phyloP scores from a whole-genome alignment of 2,329 filamentous ascomycete species.

The Penicillium hordei region DNA sequence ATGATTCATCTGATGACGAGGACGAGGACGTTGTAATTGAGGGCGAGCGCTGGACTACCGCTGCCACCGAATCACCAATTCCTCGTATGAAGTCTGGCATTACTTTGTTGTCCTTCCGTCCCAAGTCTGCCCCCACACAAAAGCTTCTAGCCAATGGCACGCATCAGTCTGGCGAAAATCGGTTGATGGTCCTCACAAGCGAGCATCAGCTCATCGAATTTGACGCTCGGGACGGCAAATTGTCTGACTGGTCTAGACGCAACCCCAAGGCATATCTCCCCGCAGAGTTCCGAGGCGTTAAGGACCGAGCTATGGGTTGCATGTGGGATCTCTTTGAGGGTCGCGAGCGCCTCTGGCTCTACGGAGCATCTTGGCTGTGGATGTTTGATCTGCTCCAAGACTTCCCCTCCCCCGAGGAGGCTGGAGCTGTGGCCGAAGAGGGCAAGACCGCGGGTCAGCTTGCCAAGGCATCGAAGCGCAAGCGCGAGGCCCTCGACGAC shows the following conservation, averaged over 20 bases:
- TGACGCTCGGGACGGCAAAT: constrained; percentile 70
- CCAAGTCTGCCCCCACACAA: constrained; percentile 27
- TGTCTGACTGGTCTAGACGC: constrained; percentile 82
- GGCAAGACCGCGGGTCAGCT: constrained; percentile 23
- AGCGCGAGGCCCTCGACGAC: constrained; percentile 40
- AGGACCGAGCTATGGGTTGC: constrained; percentile 78
- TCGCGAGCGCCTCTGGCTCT: constrained; percentile 76
- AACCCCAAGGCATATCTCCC: constrained; percentile 78
- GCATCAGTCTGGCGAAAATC: constrained; percentile 54
- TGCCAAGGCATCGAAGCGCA: constrained; percentile 41
- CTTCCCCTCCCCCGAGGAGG: constrained; percentile 49
- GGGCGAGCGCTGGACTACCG: constrained; percentile 71
- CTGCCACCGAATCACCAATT: constrained; percentile 67
- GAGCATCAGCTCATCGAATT: constrained; percentile 73
- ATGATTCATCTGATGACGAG: constrained; percentile 51
- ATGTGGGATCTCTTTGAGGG: constrained; percentile 69
- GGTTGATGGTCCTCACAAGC: constrained; percentile 62
- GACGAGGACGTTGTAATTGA: constrained; percentile 51
- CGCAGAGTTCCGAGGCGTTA: constrained; percentile 68
- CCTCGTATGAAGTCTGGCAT: constrained; percentile 67
- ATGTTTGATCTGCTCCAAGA: constrained; percentile 86
- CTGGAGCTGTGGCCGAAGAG: constrained; percentile 27
- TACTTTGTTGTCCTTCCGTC: constrained; percentile 67
- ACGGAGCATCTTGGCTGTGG: constrained; percentile 80
- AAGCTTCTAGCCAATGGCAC: constrained; percentile 23